phyloP scores from a whole-genome alignment of 768 basidiomycete genomes.

The Podaxis sp. region DNA sequence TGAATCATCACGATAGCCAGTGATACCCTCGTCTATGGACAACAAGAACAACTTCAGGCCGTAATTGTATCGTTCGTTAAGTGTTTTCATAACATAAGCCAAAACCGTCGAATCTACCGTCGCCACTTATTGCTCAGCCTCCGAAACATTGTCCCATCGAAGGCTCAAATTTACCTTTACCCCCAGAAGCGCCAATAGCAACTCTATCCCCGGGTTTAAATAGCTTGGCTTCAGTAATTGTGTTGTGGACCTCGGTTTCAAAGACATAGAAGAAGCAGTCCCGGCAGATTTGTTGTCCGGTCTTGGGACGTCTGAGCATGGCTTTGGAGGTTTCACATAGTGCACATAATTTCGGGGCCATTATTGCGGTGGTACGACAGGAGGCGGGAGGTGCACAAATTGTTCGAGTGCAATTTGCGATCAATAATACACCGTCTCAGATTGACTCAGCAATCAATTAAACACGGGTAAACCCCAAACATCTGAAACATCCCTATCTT shows the following conservation, averaged over 20 bases:
- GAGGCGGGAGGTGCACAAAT: background rate
- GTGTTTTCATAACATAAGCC: constrained; percentile 92
- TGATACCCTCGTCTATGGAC: constrained; percentile 98
- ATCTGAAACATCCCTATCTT: background rate
- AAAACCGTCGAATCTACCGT: constrained; percentile 90
- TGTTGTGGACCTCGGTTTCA: constrained; percentile 97
- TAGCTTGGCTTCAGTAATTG: constrained; percentile 76
- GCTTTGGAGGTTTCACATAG: constrained; percentile 75
- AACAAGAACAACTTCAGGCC: constrained; percentile 87
- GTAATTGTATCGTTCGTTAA: constrained; percentile 93
- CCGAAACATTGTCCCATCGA: background rate
- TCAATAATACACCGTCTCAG: background rate
- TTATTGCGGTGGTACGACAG: constrained; percentile 22
- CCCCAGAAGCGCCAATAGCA: constrained; percentile 97
- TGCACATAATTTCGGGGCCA: constrained; percentile 80
- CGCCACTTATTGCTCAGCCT: constrained; percentile 9
- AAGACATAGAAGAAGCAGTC: constrained; percentile 96
- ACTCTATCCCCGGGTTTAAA: constrained; percentile 90
- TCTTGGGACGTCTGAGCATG: constrained; percentile 93
- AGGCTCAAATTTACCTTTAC: constrained; percentile 66
- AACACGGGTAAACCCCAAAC: constrained; percentile 1
- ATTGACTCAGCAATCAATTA: constrained; percentile 8
- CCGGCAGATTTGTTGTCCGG: constrained; percentile 95
- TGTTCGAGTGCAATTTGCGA: background rate
- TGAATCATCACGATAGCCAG: constrained; percentile 96